Evolutionary conservation across 768 basidiomycete genomes (phyloP).

Genomic region (Hebeloma cylindrosporum): DNA sequence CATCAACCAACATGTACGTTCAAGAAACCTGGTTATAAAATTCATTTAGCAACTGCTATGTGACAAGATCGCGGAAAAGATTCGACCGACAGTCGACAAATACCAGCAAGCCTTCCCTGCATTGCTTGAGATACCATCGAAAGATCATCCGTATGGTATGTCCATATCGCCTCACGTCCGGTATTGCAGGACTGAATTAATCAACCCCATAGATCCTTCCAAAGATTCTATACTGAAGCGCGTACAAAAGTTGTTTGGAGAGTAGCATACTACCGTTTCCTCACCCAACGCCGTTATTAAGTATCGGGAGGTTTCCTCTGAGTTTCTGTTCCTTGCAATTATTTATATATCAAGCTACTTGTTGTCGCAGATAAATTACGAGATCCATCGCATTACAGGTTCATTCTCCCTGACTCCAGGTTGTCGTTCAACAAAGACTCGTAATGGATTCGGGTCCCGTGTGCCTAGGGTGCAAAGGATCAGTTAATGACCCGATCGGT

Average conservation of each 20-base stretch:
- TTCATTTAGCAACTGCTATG: neutral
- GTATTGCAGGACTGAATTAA: neutral
- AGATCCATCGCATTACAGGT: constrained; percentile 67
- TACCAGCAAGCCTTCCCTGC: constrained; percentile 97
- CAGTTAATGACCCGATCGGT: constrained; percentile 17
- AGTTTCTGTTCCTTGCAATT: constrained; percentile 10
- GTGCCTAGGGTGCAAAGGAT: constrained; percentile 46
- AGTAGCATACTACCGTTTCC: constrained; percentile 44
- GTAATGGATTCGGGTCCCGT: constrained; percentile 55
- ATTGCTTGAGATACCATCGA: constrained; percentile 95
- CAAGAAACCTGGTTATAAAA: constrained; percentile 4
- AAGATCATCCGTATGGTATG: constrained; percentile 96
- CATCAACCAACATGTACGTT: constrained; percentile 95
- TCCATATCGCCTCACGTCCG: constrained; percentile 4
- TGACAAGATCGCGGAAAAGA: constrained; percentile 90
- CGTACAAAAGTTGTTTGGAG: constrained; percentile 95
- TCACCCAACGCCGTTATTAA: too few species aligned
- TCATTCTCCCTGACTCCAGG: constrained; percentile 70
- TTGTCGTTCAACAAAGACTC: constrained; percentile 69
- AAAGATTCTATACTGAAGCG: constrained; percentile 96
- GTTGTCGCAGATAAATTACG: constrained; percentile 26
- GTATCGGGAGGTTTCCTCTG: too few species aligned
- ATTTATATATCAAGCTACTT: constrained; percentile 7
- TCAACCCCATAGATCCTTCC: constrained; percentile 70
- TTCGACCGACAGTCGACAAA: constrained; percentile 89